Percentiles rank a stretch among this genome's conserved stretches.
These are phyloP conservation scores for Aspergillus candidus DNA, from an alignment of 2,329 filamentous ascomycete species.

Conservation along the genomic window DNA sequence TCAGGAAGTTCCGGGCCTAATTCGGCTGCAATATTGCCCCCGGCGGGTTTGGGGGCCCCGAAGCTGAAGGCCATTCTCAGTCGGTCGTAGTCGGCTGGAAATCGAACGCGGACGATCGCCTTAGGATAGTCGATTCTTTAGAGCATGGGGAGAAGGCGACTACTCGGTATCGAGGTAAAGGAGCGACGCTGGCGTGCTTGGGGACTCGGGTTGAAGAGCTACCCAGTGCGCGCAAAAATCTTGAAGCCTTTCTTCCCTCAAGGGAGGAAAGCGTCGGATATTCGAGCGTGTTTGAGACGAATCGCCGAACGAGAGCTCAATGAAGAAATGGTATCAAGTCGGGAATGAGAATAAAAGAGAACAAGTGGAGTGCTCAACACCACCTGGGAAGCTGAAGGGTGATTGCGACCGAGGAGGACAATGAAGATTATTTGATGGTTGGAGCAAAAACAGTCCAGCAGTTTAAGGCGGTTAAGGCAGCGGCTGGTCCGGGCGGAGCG, in stretches of 20 bases:
- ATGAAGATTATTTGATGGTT: neutral
- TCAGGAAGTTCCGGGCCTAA: constrained; percentile 64
- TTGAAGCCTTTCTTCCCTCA: constrained; percentile 26
- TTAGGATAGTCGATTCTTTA: constrained; percentile 27
- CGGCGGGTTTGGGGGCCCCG: constrained; percentile 42
- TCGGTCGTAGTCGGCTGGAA: constrained; percentile 32
- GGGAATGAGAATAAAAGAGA: constrained; percentile 1
- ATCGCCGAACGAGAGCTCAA: constrained; percentile 2
- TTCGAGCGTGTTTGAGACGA: constrained; percentile 7
- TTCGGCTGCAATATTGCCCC: constrained; percentile 37
- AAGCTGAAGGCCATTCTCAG: constrained; percentile 60
- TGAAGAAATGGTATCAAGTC: neutral
- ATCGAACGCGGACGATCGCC: constrained; percentile 32
- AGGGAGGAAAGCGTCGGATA: constrained; percentile 16
- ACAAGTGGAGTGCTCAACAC: neutral
- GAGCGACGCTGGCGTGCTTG: constrained; percentile 39
- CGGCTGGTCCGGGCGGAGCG: constrained; percentile 9
- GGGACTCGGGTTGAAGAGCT: constrained; percentile 39
- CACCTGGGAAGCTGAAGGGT: neutral
- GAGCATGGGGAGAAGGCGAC: constrained; percentile 36
- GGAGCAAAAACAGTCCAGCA: constrained; percentile 13
- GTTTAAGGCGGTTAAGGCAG: constrained; percentile 11
- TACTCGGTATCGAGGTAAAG: constrained; percentile 32
- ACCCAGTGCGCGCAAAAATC: constrained; percentile 41
- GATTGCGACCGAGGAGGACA: neutral